Evolutionary conservation across 2,329 filamentous ascomycete genomes (phyloP).

Genomic region (Rhexocercosporidium sp.): DNA sequence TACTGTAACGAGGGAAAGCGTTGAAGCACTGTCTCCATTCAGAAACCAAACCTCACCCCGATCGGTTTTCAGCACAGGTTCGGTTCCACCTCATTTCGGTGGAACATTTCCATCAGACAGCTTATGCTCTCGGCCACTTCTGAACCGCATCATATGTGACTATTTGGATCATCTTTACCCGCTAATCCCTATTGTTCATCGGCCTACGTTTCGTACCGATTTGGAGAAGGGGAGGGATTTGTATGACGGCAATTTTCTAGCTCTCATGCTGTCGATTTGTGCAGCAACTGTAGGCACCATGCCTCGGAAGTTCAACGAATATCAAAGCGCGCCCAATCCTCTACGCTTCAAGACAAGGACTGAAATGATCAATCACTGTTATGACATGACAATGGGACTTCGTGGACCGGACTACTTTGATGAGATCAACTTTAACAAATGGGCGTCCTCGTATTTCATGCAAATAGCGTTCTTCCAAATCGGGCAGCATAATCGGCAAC

Average conservation of each 20-base stretch:
- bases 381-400: conserved; percentile 3
- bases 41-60: neutral
- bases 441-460: conserved; percentile 43
- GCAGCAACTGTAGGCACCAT: conserved; percentile 19
- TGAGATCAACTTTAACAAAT: conserved; percentile 36
- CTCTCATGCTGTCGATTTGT: conserved; percentile 17
- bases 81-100: neutral
- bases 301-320: conserved; percentile 20
- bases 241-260: conserved; percentile 13
- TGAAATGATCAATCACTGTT: conserved; percentile 22
- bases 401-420: conserved; percentile 21
- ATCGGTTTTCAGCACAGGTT: neutral
- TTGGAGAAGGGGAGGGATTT: neutral
- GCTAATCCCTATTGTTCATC: conserved; percentile 8
- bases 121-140: neutral
- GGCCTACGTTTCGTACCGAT: conserved; percentile 3
- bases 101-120: conserved; percentile 6
- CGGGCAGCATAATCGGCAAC: conserved; percentile 44
- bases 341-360: conserved; percentile 19
- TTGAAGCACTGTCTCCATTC: neutral
- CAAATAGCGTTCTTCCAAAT: conserved; percentile 44
- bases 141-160: neutral
- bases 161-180: conserved; percentile 12
- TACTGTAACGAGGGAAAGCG: neutral
- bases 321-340: conserved; percentile 6